Evolutionary conservation across 371 early-diverging fungal genomes (phyloP).

Genomic region (Fennellomyces sp.): DNA sequence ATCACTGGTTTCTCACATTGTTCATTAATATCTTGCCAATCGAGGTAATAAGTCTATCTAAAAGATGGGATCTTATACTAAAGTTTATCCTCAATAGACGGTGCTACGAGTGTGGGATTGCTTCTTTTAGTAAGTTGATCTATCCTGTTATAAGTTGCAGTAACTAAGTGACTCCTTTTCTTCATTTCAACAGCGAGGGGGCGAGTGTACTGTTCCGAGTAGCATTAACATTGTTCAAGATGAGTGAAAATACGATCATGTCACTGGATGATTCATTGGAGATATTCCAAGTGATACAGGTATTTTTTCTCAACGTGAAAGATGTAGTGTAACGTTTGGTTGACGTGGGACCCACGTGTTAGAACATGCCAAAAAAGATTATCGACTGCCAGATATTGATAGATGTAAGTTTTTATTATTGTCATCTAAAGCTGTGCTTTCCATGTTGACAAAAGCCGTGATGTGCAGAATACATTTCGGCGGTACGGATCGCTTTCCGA

Average conservation of each 20-base stretch:
- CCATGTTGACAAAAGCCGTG: too few relatives aligned
- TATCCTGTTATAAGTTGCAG: background rate
- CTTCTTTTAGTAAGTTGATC: slow-evolving; percentile 64
- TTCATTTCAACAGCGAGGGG: slow-evolving; percentile 54
- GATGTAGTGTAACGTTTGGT: background rate
- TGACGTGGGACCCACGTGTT: background rate
- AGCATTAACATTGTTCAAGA: slow-evolving; percentile 68
- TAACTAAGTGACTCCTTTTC: background rate
- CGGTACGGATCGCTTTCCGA: slow-evolving; percentile 46
- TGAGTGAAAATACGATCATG: slow-evolving; percentile 62
- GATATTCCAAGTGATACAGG: slow-evolving; percentile 60
- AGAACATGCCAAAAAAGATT: slow-evolving; percentile 67
- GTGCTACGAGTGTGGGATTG: slow-evolving; percentile 82
- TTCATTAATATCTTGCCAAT: slow-evolving; percentile 80
- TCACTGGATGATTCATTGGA: slow-evolving; percentile 62
- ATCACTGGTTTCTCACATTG: slow-evolving; percentile 86
- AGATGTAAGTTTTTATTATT: slow-evolving; percentile 47
- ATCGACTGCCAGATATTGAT: slow-evolving; percentile 69
- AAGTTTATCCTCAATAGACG: slow-evolving; percentile 35
- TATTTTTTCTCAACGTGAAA: slow-evolving; percentile 11
- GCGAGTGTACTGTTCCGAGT: slow-evolving; percentile 75
- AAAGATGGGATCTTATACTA: too few relatives aligned
- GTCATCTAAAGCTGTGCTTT: too few relatives aligned
- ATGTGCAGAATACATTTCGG: slow-evolving; percentile 39
- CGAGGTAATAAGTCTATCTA: slow-evolving; percentile 64